Evolutionary conservation across 2,329 filamentous ascomycete genomes (phyloP), one percentile per base, ranked within the genome.

Genomic region (Nothopassalora personata): DNA sequence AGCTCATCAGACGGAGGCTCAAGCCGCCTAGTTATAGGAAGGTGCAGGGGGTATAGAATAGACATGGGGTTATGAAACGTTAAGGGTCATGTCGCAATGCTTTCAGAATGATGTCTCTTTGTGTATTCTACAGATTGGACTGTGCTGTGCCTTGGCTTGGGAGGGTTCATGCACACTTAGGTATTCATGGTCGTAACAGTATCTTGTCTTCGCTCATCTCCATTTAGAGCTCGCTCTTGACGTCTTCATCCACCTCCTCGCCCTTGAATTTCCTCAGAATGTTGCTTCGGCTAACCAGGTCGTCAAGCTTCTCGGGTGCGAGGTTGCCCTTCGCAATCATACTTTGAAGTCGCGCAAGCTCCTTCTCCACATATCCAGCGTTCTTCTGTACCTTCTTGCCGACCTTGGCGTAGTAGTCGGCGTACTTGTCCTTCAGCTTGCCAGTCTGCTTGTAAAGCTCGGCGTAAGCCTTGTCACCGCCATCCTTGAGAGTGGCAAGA

Each of bases 1-100:
- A 97, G 79, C 74, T 95, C 61, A 88, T 97, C 65, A 82, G 89
- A 68, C 82, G 91, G 70, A 91, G 86, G 61, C 87, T 96, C 80
- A 92, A 89, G 76, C 94, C 94, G 62, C 92, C 92, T 19, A 96
- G 89, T 71, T 97, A 97, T 77, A 83, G 94, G 70, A 99, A 99
- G 79, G 92, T 99, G 15, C 49, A 68, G 70, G 54, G 72, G 70
- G n/a, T 57, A 13, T 43, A 43, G 15, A 43, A 11, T 34, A 34
- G 7, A 11, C 31, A 34, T 34, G 1, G 31, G 7, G 31, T 11
- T 11, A 34, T 34, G 31, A 23, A 23, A 23, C 23, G 23, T 23
- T 23, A 23, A 34, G 31, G 7, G 31, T 11, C 31, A 5, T 34
- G 31, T 34, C 31, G 31, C 5, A 11, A 34, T 34, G 31, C 31